phyloP scores from a whole-genome alignment of 140 eudicot species.

The Stevia rebaudiana region DNA sequence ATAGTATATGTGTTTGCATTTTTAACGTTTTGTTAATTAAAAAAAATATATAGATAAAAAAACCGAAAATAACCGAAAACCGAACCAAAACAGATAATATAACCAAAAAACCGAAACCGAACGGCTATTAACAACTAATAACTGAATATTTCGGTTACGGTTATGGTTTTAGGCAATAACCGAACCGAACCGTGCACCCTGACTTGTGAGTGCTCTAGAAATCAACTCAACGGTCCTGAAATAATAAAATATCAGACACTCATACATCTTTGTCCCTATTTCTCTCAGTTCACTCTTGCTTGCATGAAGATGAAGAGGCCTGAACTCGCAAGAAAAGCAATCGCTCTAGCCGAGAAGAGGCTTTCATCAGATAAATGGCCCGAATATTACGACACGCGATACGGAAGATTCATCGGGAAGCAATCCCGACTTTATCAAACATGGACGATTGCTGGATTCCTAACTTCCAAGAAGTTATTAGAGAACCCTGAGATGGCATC shows the following conservation, averaged over 20 bases:
- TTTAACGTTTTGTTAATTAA: too few species aligned
- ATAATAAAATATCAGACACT: background rate
- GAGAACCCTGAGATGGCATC: slow-evolving; percentile 69
- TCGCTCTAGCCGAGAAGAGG: slow-evolving; percentile 44
- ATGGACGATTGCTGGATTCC: slow-evolving; percentile 55
- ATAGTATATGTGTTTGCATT: too few species aligned
- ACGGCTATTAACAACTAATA: too few species aligned
- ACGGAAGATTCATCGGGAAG: slow-evolving; percentile 52
- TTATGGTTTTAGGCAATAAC: too few species aligned
- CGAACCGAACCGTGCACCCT: too few species aligned
- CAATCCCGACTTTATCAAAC: slow-evolving; percentile 53
- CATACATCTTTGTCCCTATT: background rate
- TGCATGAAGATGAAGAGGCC: slow-evolving; percentile 64
- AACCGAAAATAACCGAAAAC: too few species aligned
- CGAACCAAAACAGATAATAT: too few species aligned
- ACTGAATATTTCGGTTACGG: too few species aligned
- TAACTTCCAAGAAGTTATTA: slow-evolving; percentile 60
- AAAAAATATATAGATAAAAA: too few species aligned
- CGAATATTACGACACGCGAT: slow-evolving; percentile 50
- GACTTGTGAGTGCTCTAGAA: too few species aligned
- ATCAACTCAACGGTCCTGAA: background rate
- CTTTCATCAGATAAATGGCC: slow-evolving; percentile 50
- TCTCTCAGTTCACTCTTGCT: slow-evolving; percentile 50
- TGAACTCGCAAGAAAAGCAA: slow-evolving; percentile 51
- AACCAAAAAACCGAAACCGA: too few species aligned